Evolutionary conservation across 2,329 filamentous ascomycete genomes (phyloP).

Genomic region (Spiromastix sp.): DNA sequence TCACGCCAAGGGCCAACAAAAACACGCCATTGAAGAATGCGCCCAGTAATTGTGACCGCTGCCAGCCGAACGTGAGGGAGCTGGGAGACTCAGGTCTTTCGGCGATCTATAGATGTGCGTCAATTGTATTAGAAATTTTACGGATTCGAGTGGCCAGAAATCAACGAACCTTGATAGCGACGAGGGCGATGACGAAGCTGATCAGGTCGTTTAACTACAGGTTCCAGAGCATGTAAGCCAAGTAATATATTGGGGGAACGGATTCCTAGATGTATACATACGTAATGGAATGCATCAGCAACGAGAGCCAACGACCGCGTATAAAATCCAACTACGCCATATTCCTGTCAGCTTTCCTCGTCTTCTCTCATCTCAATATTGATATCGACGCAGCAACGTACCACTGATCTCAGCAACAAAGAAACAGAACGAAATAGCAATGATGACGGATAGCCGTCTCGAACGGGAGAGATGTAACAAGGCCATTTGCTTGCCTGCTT

Average conservation of each 20-base stretch:
- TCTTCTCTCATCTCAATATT: background rate
- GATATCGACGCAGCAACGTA: conserved; percentile 13
- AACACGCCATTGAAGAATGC: conserved; percentile 76
- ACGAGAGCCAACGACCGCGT: conserved; percentile 61
- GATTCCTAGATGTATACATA: conserved; percentile 28
- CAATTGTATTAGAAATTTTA: too few relatives aligned
- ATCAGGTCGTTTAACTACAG: conserved; percentile 60
- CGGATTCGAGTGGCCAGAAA: too few relatives aligned
- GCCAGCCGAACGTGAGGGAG: conserved; percentile 63
- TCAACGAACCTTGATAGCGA: conserved; percentile 52
- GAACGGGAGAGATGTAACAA: conserved; percentile 5
- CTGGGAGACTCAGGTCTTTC: conserved; percentile 46
- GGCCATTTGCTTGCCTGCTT: conserved; percentile 30
- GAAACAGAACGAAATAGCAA: conserved; percentile 37
- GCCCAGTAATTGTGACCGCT: conserved; percentile 60
- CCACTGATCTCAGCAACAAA: conserved; percentile 39
- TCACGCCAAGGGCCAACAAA: conserved; percentile 60
- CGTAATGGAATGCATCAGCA: conserved; percentile 71
- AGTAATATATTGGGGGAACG: background rate
- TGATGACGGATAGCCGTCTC: conserved; percentile 25
- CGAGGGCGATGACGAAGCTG: conserved; percentile 54
- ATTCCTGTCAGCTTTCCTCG: background rate
- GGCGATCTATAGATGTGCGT: conserved; percentile 42
- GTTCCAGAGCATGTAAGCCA: background rate
- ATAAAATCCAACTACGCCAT: conserved; percentile 50